A percentile compares a stretch with the other conserved stretches of the same genome.
phyloP scores from a whole-genome alignment of 371 early-diverging fungal genomes.

The Mycotypha africana region DNA sequence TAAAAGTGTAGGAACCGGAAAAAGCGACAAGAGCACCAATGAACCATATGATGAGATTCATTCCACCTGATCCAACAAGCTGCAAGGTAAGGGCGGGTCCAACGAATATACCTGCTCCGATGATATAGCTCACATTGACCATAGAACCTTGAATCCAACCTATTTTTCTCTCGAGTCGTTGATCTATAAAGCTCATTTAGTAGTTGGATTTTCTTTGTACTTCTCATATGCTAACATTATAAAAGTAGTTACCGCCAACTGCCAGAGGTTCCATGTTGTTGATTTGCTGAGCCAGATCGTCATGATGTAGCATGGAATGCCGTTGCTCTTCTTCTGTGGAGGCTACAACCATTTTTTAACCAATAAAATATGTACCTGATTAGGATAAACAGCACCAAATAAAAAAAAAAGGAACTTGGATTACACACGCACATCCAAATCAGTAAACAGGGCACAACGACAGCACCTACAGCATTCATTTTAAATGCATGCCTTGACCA shows the following conservation, averaged over 20 bases:
- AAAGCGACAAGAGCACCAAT: constrained; percentile 31
- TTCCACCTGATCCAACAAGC: constrained; percentile 36
- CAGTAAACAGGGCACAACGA: too few species aligned
- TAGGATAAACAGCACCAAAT: too few species aligned
- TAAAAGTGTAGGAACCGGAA: constrained; percentile 32
- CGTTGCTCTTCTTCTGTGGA: constrained; percentile 6
- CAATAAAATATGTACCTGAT: too few species aligned
- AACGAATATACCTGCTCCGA: constrained; percentile 40
- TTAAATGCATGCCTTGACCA: too few species aligned
- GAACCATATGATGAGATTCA: constrained; percentile 35
- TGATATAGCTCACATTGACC: constrained; percentile 41
- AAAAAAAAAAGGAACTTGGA: too few species aligned
- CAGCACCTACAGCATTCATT: too few species aligned
- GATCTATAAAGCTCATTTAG: constrained; percentile 17
- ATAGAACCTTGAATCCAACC: constrained; percentile 36
- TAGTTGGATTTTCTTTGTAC: too few species aligned
- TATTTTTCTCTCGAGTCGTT: constrained; percentile 34
- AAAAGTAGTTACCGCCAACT: constrained; percentile 25
- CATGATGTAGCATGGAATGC: constrained; percentile 7
- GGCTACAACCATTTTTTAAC: too few species aligned
- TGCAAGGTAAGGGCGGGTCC: constrained; percentile 32
- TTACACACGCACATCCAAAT: too few species aligned
- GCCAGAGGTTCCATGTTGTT: constrained; percentile 34
- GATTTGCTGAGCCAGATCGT: constrained; percentile 11
- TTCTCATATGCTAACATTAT: too few species aligned